phyloP scores from a whole-genome alignment of 495 filamentous ascomycete genomes.

The Amorphotheca resinae region DNA sequence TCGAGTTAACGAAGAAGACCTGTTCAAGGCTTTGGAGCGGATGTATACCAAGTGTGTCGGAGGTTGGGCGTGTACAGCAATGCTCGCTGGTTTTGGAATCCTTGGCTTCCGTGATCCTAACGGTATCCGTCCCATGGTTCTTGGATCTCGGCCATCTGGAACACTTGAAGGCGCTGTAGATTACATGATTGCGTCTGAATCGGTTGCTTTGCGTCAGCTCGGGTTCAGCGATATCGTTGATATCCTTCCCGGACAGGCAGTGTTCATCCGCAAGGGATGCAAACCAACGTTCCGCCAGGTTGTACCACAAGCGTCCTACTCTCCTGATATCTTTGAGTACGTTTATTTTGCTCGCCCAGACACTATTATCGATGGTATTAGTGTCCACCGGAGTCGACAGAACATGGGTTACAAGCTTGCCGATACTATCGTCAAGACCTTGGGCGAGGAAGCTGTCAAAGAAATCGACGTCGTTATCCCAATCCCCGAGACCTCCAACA shows the following conservation, averaged over 20 bases:
- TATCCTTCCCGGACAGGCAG: constrained; percentile 82
- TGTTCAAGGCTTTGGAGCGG: constrained; percentile 62
- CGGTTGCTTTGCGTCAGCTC: constrained; percentile 76
- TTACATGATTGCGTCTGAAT: constrained; percentile 98
- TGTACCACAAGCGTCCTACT: constrained; percentile 54
- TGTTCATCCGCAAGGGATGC: constrained; percentile 80
- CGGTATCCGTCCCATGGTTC: constrained; percentile 80
- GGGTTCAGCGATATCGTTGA: constrained; percentile 74
- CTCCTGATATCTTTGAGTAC: constrained; percentile 93
- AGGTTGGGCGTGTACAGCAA: constrained; percentile 78
- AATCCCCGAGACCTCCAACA: constrained; percentile 79
- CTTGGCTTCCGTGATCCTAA: constrained; percentile 81
- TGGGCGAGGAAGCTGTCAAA: constrained; percentile 63
- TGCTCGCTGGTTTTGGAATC: constrained; percentile 90
- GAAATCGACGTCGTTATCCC: constrained; percentile 88
- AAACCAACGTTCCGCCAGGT: constrained; percentile 70
- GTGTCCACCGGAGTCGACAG: constrained; percentile 74
- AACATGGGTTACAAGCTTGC: constrained; percentile 89
- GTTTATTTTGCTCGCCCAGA: constrained; percentile 82
- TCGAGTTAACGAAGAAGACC: constrained; percentile 81
- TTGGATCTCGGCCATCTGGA: constrained; percentile 59
- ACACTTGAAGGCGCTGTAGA: constrained; percentile 57
- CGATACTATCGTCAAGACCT: constrained; percentile 56
- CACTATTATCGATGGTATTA: constrained; percentile 85
- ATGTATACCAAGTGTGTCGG: constrained; percentile 74